phyloP scores from a whole-genome alignment of 176 grass and related monocot genomes.

The Areca catechu region DNA sequence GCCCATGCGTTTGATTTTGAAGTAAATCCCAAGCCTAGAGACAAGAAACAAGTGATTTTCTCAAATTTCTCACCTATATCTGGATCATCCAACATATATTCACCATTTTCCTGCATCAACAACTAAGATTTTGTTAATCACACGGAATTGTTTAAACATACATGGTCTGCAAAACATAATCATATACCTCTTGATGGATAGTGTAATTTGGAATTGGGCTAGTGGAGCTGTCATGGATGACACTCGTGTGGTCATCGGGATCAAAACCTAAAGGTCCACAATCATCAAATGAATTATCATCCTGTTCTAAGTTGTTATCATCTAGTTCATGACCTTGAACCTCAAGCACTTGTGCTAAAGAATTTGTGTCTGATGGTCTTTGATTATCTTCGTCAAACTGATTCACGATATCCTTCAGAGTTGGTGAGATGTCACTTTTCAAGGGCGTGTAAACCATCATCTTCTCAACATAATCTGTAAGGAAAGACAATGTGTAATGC shows the following conservation, averaged over 20 bases:
- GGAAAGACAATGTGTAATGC: conserved; percentile 11
- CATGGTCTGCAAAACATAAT: background rate
- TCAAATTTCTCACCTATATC: conserved; percentile 47
- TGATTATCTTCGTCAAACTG: conserved; percentile 90
- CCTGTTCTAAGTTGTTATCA: conserved; percentile 15
- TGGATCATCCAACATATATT: conserved; percentile 41
- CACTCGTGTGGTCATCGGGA: conserved; percentile 49
- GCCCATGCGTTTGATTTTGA: conserved; percentile 98
- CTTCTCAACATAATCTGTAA: conserved; percentile 58
- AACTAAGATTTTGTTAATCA: background rate
- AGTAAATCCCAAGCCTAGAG: conserved; percentile 54
- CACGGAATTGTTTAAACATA: too few relatives aligned
- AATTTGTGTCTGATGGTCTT: conserved; percentile 37
- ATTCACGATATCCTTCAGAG: conserved; percentile 61
- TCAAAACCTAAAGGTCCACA: conserved; percentile 50
- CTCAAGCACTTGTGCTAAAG: conserved; percentile 35
- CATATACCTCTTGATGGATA: conserved; percentile 65
- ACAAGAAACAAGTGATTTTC: conserved; percentile 71
- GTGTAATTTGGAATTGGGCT: conserved; percentile 29
- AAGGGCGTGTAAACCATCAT: conserved; percentile 63
- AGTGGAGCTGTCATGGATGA: conserved; percentile 38
- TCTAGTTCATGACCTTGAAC: conserved; percentile 29
- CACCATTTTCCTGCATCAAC: conserved; percentile 42
- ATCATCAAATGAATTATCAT: conserved; percentile 40
- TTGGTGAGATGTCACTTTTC: conserved; percentile 73